These are phyloP conservation scores for Lactarius psammicola DNA, from an alignment of 768 basidiomycete species.

Conservation along the genomic window DNA sequence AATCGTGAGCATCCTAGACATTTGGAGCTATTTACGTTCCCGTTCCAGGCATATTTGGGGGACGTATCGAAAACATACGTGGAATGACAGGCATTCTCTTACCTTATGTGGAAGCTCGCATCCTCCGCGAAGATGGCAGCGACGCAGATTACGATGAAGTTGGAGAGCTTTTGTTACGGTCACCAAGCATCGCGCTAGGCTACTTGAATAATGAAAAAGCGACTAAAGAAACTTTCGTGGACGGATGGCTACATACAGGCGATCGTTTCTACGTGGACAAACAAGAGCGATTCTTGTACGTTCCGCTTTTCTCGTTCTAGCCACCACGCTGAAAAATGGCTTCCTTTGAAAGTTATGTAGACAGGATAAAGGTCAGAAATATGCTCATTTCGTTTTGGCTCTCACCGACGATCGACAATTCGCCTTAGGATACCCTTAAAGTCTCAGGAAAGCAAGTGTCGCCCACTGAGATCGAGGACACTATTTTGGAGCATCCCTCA, in stretches of 20 bases:
- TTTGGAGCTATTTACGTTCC: slow-evolving; percentile 8
- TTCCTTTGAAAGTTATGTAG: slow-evolving; percentile 53
- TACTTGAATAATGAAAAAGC: slow-evolving; percentile 74
- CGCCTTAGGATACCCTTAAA: slow-evolving; percentile 67
- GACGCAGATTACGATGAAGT: slow-evolving; percentile 55
- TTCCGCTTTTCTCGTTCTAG: slow-evolving; percentile 14
- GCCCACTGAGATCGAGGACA: slow-evolving; percentile 73
- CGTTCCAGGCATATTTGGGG: slow-evolving; percentile 18
- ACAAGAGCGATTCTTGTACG: slow-evolving; percentile 65
- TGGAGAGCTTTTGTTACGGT: slow-evolving; percentile 63
- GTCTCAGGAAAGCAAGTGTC: slow-evolving; percentile 80
- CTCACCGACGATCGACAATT: neutral
- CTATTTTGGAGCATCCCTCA: slow-evolving; percentile 59
- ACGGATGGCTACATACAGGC: slow-evolving; percentile 76
- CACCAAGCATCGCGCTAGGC: slow-evolving; percentile 57
- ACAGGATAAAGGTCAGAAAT: slow-evolving; percentile 63
- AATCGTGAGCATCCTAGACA: slow-evolving; percentile 20
- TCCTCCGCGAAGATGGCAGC: slow-evolving; percentile 56
- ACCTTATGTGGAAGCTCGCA: slow-evolving; percentile 64
- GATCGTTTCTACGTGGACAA: slow-evolving; percentile 64
- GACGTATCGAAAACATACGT: slow-evolving; percentile 29
- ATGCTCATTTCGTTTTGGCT: neutral
- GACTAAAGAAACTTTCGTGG: slow-evolving; percentile 59
- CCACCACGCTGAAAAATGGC: neutral
- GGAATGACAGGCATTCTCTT: slow-evolving; percentile 58